phyloP scores from a whole-genome alignment of 306 rosid species.

The Acacia acuminata region DNA sequence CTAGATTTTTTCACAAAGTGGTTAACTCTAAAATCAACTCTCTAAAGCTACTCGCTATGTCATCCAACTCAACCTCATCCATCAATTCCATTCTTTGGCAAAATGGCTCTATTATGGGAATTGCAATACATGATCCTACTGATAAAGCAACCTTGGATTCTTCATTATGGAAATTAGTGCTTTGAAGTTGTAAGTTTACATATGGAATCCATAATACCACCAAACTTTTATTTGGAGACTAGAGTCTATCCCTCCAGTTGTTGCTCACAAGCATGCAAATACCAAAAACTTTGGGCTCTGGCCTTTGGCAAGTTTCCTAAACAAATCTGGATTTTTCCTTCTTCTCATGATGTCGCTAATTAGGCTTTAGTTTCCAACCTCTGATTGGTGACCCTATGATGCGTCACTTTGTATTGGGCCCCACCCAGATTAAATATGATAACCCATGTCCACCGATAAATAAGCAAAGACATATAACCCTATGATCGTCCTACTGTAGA shows the following conservation, averaged over 20 bases:
- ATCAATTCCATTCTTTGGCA: slow-evolving; percentile 85
- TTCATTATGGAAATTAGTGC: slow-evolving; percentile 34
- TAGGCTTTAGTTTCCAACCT: too few relatives aligned
- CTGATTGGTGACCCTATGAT: too few relatives aligned
- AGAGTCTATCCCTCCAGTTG: slow-evolving; percentile 60
- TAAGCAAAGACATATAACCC: too few relatives aligned
- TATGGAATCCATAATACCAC: slow-evolving; percentile 81
- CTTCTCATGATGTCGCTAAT: too few relatives aligned
- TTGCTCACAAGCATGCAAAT: too few relatives aligned
- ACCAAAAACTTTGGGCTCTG: too few relatives aligned
- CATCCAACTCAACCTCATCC: slow-evolving; percentile 59
- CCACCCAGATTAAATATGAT: too few relatives aligned
- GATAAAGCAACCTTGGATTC: slow-evolving; percentile 58
- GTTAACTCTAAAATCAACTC: slow-evolving; percentile 71
- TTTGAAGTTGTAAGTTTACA: slow-evolving; percentile 42
- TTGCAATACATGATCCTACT: slow-evolving; percentile 88
- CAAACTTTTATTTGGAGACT: slow-evolving; percentile 72
- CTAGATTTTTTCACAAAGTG: slow-evolving; percentile 56
- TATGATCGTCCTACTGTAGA: too few relatives aligned
- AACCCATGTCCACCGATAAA: too few relatives aligned
- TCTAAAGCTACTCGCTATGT: slow-evolving; percentile 56
- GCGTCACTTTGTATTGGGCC: too few relatives aligned
- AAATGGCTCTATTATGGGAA: slow-evolving; percentile 71
- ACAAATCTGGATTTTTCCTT: too few relatives aligned
- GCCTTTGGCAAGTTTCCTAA: too few relatives aligned